Base-by-base conservation (phyloP, 2,329 filamentous ascomycete species). In the Aspergillus aculeatus region DNA sequence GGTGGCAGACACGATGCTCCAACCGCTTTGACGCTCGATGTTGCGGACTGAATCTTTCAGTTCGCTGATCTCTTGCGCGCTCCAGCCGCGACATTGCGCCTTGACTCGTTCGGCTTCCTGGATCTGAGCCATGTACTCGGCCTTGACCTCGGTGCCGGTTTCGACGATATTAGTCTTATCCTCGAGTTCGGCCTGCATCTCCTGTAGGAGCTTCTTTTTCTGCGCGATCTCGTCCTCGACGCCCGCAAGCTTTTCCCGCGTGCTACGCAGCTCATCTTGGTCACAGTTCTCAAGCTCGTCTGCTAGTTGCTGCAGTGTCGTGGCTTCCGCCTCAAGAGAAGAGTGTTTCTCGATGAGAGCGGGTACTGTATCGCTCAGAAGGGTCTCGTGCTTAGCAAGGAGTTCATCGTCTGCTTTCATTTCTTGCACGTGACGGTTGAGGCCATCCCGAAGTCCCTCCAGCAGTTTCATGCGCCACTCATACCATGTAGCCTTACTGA, bases 401-500 rank as follows among this genome's bases (percentile, higher is more conserved):
- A 86, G 70, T 57, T 84, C 80, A 55, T 90, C 86, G 66, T 99
- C 95, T 1, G 80, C 79, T 50, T 86, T 84, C 86, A 99, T 91
- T 21, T 89, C 91, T 58, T 90, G 85, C 1, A 86, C 82, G 59
- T 93, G 95, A 62, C 85, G 87, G 57, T 90, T 75, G 3, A 98
- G 84, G 3, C 91, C 93, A 67, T 92, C 88, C 71, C 90, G 92
- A 41, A 99, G 83, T 19, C 91, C 90, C 58, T 92, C 83, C 31
- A 90, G 87, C 24, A 98, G 83, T 69, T 95, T 94, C 83, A 91
- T 94, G 47, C 95, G 89, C 95, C 95, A 99, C 70, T 94, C 90
- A 73, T 99, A 99, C 95, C 95, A 99, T 81, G 95, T 93, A 59
- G 91, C 92, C 73, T 97, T 97, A 78, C 94, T 97, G 54, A 93